These are phyloP conservation scores for Aspergillus sp. DNA, from an alignment of 2,329 filamentous ascomycete species.

Conservation along the genomic window DNA sequence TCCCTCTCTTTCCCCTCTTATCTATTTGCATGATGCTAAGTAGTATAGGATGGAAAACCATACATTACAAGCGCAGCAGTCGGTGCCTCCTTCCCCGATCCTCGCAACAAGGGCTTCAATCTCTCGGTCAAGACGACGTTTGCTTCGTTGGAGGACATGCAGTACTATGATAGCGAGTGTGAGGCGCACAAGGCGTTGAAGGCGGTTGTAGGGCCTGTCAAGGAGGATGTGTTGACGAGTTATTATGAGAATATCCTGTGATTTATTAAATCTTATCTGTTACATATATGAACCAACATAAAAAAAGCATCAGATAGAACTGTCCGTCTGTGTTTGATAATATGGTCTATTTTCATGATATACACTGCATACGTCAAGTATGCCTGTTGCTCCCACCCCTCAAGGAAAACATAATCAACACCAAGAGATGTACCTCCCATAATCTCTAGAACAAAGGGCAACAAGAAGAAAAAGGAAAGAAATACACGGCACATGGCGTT, in stretches of 20 bases:
- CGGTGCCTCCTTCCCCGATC: constrained; percentile 52
- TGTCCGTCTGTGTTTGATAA: too few species aligned
- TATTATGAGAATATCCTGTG: constrained; percentile 34
- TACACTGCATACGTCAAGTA: constrained; percentile 21
- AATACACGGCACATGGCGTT: too few species aligned
- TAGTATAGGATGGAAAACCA: constrained; percentile 60
- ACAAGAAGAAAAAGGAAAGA: too few species aligned
- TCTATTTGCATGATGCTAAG: not conserved
- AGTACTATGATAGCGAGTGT: constrained; percentile 62
- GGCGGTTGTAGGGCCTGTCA: constrained; percentile 24
- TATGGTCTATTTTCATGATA: constrained; percentile 13
- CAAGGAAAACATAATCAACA: too few species aligned
- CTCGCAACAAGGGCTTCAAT: constrained; percentile 62
- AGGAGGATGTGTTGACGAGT: constrained; percentile 33
- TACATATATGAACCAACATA: not conserved
- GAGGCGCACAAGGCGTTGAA: constrained; percentile 50
- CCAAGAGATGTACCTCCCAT: too few species aligned
- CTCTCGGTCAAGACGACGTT: constrained; percentile 61
- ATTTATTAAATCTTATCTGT: constrained; percentile 4
- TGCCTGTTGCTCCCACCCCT: constrained; percentile 1
- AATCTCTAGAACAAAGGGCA: too few species aligned
- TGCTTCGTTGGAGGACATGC: constrained; percentile 61
- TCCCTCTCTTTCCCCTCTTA: not conserved
- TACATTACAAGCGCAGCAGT: constrained; percentile 62
- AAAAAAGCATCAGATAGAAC: not conserved